Conservation (phyloP, 78 protist species). For the Protostelium mycophagum region DNA sequence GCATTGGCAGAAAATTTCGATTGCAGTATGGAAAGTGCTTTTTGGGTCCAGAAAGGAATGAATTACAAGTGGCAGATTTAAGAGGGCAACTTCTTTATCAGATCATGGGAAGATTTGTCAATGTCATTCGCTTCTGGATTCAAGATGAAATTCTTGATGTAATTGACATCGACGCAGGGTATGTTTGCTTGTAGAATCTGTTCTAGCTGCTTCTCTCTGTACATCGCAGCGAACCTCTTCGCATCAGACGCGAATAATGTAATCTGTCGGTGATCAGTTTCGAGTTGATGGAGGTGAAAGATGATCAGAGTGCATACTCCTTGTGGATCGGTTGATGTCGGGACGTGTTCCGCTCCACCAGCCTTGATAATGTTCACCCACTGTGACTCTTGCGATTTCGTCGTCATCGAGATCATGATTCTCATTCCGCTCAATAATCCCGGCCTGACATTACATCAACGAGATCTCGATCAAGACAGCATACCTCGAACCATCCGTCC, state of each 20-base stretch:
- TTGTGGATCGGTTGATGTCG: not conserved
- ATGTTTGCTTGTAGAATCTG: not conserved
- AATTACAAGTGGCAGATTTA: no score
- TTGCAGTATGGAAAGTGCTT: no score
- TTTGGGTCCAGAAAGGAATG: no score
- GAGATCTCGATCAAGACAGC: not conserved
- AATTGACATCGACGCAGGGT: not conserved
- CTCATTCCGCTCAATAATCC: not conserved
- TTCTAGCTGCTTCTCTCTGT: not conserved
- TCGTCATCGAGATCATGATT: not conserved
- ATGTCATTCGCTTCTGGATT: no score
- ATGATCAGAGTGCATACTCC: no score
- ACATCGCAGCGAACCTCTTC: not conserved
- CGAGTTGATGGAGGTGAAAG: no score
- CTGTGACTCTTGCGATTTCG: not conserved
- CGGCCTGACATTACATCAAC: not conserved
- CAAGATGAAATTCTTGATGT: no score
- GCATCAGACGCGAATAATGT: not conserved
- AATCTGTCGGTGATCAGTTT: not conserved
- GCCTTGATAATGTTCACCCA: not conserved
- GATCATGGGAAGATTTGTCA: no score
- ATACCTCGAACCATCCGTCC: not conserved
- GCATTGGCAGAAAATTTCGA: no score
- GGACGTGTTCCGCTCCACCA: not conserved
- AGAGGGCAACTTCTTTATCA: no score